Conservation (phyloP, 2,329 filamentous ascomycete species). For the Tolypocladium cylindrosporum region DNA sequence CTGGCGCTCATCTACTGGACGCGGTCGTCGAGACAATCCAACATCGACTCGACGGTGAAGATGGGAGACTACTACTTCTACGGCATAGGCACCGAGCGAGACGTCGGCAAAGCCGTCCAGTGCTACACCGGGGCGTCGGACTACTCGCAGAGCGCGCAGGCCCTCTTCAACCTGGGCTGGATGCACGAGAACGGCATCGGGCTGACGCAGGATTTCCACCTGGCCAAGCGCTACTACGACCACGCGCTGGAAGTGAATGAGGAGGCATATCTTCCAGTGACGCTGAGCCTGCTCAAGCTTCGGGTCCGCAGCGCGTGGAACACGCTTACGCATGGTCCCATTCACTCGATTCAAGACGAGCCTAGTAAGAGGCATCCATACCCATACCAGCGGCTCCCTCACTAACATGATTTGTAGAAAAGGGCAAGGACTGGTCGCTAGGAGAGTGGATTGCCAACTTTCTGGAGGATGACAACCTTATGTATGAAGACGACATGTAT, state of each 20-base stretch:
- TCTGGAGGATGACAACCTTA: constrained; percentile 57
- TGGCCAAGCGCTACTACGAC: constrained; percentile 95
- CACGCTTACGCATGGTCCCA: constrained; percentile 75
- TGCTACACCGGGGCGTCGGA: constrained; percentile 93
- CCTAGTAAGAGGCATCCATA: constrained; percentile 48
- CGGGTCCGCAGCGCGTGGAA: constrained; percentile 89
- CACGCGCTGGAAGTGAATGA: constrained; percentile 82
- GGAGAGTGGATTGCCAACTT: constrained; percentile 84
- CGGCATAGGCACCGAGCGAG: constrained; percentile 62
- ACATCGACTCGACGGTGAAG: constrained; percentile 90
- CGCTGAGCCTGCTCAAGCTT: constrained; percentile 77
- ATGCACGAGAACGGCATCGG: constrained; percentile 98
- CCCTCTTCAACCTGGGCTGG: constrained; percentile 95
- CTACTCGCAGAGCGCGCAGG: constrained; percentile 84
- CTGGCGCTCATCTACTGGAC: constrained; percentile 91
- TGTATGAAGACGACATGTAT: constrained; percentile 52
- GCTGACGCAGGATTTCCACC: constrained; percentile 88
- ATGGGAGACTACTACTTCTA: constrained; percentile 96
- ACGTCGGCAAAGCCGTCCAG: constrained; percentile 77
- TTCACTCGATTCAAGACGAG: constrained; percentile 89
- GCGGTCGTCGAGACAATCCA: constrained; percentile 82
- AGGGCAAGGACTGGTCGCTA: constrained; percentile 65
- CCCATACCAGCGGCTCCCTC: background rate
- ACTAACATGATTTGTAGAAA: constrained; percentile 32
- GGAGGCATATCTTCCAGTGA: constrained; percentile 90